Percentiles rank a stretch among this genome's conserved stretches.
Evolutionary conservation across 495 filamentous ascomycete species (phyloP).

Genomic region (Penicillium maclennaniae): DNA sequence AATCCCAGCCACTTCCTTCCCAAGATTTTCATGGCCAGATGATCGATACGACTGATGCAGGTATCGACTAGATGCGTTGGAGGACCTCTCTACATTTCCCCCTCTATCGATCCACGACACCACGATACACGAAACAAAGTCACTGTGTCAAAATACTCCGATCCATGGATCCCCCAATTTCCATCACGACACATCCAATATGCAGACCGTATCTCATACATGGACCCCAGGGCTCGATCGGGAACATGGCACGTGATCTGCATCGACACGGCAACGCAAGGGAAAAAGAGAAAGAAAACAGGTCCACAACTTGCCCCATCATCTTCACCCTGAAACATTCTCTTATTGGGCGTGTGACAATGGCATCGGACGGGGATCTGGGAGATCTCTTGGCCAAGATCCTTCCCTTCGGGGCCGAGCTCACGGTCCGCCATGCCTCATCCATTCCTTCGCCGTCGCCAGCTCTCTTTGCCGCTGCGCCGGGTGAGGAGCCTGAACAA

Average conservation of each 20-base stretch:
- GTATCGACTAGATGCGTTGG: neutral
- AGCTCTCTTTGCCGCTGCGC: constrained; percentile 75
- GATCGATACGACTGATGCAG: too few relatives aligned
- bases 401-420: constrained; percentile 64
- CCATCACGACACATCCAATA: neutral
- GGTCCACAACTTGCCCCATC: constrained; percentile 18
- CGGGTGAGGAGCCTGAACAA: constrained; percentile 59
- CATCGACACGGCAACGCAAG: constrained; percentile 9
- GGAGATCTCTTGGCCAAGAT: constrained; percentile 57
- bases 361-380: constrained; percentile 35
- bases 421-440: constrained; percentile 82
- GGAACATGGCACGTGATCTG: constrained; percentile 22
- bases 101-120: neutral
- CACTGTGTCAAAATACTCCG: neutral
- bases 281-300: constrained; percentile 3
- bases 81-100: neutral
- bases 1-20: too few relatives aligned
- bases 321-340: constrained; percentile 11
- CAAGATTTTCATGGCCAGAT: too few relatives aligned
- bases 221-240: neutral
- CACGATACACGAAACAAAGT: too few relatives aligned
- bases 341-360: constrained; percentile 25
- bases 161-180: neutral
- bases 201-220: neutral
- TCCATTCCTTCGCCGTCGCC: constrained; percentile 70